Conservation (phyloP, 192 early-diverging fungal genomes). For the Haplosporangium gracile region DNA sequence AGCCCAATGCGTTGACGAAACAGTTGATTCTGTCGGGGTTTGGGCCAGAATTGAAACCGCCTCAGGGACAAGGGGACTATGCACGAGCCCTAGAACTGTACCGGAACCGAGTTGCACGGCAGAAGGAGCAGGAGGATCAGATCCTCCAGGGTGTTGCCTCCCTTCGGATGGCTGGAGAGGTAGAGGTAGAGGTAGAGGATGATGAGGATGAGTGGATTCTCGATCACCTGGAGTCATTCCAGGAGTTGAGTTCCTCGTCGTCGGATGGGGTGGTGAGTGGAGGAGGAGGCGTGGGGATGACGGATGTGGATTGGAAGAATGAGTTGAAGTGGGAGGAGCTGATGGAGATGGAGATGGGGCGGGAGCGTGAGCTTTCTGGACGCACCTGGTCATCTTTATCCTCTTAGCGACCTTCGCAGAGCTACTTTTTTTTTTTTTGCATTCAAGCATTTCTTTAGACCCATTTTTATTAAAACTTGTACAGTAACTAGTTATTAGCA, state of each 20-base stretch:
- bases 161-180: background rate
- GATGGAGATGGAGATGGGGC: conserved; percentile 38
- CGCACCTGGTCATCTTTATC: background rate
- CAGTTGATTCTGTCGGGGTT: conserved; percentile 40
- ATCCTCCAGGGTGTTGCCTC: conserved; percentile 23
- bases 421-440: background rate
- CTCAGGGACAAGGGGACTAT: conserved; percentile 39
- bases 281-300: conserved; percentile 34
- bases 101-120: conserved; percentile 36
- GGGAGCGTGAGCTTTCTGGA: conserved; percentile 37
- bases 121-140: conserved; percentile 25
- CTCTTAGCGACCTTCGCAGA: background rate
- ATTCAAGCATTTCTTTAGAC: conserved; percentile 13
- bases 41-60: conserved; percentile 32
- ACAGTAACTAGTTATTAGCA: background rate
- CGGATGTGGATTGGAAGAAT: conserved; percentile 42
- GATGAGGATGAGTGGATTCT: conserved; percentile 26
- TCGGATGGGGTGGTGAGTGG: background rate
- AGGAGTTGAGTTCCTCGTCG: conserved; percentile 1
- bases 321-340: conserved; percentile 50
- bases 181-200: background rate
- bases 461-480: background rate
- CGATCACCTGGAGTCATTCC: conserved; percentile 9
- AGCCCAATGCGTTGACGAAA: conserved; percentile 27
- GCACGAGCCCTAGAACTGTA: conserved; percentile 38